These are phyloP conservation scores for Colletotrichum sp. DNA, from an alignment of 2,329 filamentous ascomycete genomes.

Conservation along the genomic window DNA sequence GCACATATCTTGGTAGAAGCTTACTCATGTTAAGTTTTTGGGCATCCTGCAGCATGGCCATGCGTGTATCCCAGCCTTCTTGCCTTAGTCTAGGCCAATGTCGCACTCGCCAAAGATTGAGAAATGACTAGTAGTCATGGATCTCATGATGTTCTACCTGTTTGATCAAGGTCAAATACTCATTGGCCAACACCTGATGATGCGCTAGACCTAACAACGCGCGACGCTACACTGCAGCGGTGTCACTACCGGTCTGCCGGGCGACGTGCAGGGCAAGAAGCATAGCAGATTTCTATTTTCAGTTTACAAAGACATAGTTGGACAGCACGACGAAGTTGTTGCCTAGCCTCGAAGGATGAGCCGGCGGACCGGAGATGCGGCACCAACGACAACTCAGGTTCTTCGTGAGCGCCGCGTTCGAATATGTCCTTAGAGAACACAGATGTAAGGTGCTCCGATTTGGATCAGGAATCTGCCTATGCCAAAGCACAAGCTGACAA, in stretches of 20 bases:
- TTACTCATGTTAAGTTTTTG: background rate
- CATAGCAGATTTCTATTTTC: background rate
- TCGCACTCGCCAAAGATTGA: background rate
- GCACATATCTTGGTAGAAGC: background rate
- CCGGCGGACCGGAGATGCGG: constrained; percentile 5
- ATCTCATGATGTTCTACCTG: background rate
- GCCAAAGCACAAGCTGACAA: background rate
- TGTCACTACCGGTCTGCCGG: background rate
- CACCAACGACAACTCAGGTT: background rate
- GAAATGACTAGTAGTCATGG: background rate
- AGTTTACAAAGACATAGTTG: background rate
- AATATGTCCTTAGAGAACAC: background rate
- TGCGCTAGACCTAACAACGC: background rate
- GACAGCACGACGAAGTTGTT: background rate
- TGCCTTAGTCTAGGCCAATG: background rate
- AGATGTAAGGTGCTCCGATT: background rate
- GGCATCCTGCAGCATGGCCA: background rate
- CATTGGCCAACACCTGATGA: background rate
- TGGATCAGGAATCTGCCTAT: background rate
- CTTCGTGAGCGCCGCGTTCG: background rate
- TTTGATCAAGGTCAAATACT: background rate
- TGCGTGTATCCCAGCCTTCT: background rate
- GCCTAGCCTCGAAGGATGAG: background rate
- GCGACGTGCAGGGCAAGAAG: background rate
- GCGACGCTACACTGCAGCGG: background rate